Evolutionary conservation across 1,139 yeast species (phyloP).

Genomic region (Nakaseomyces nivariensis): DNA sequence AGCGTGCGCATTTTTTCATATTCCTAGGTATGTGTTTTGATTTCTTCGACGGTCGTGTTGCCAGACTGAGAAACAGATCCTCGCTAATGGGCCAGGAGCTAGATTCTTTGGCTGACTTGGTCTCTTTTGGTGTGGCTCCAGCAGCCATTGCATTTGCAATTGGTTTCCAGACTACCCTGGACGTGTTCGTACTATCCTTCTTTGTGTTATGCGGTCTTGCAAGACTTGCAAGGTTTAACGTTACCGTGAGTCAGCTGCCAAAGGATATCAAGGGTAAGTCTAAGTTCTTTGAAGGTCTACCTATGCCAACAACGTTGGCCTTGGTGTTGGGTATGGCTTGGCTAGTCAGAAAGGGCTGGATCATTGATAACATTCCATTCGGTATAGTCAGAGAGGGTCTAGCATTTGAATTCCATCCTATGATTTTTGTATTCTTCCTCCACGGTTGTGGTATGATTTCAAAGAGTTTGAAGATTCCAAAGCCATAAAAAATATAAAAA

Average conservation of each 20-base stretch:
- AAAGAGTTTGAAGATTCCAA: conserved; percentile 83
- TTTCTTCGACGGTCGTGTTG: conserved; percentile 94
- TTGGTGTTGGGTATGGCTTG: conserved; percentile 66
- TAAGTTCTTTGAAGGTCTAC: conserved; percentile 84
- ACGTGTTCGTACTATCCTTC: conserved; percentile 62
- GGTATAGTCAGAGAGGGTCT: conserved; percentile 49
- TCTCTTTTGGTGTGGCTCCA: conserved; percentile 89
- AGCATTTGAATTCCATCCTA: conserved; percentile 64
- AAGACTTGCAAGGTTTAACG: conserved; percentile 88
- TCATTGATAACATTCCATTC: conserved; percentile 45
- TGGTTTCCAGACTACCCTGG: conserved; percentile 79
- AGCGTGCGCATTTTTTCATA: conserved; percentile 82
- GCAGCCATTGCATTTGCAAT: conserved; percentile 86
- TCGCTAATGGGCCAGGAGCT: conserved; percentile 95
- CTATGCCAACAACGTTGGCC: conserved; percentile 79
- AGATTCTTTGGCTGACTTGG: conserved; percentile 89
- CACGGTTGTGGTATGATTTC: conserved; percentile 92
- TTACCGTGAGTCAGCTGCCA: conserved; percentile 86
- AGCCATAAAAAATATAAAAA: conserved; percentile 40
- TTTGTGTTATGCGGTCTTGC: conserved; percentile 93
- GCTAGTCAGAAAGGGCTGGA: conserved; percentile 43
- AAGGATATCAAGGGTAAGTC: conserved; percentile 79
- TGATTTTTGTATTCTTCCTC: conserved; percentile 51
- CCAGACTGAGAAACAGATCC: conserved; percentile 84
- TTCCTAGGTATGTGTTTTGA: conserved; percentile 87